Percentiles rank a stretch among this genome's conserved stretches.
Conservation (phyloP, 1,284 basidiomycete genomes). For the Ceratobasidium sp. region DNA sequence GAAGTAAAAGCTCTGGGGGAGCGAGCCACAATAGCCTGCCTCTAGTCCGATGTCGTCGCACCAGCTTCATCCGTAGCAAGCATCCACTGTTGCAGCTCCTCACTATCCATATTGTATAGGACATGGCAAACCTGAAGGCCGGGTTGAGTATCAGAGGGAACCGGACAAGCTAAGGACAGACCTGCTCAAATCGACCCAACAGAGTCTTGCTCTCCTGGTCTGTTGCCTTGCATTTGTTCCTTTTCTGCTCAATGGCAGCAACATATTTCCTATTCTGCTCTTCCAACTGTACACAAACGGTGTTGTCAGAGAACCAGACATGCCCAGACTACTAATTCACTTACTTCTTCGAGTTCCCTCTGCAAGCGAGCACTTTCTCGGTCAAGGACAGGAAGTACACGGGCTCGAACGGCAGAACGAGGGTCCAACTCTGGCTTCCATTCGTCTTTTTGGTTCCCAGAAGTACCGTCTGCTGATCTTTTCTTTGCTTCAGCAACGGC, state of each 20-base stretch:
- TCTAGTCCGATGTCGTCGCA: constrained; percentile 34
- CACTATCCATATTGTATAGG: constrained; percentile 18
- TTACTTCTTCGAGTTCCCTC: constrained; percentile 42
- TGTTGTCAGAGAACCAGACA: not conserved
- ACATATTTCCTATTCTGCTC: constrained; percentile 35
- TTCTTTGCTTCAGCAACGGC: constrained; percentile 45
- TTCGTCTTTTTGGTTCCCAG: constrained; percentile 43
- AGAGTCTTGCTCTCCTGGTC: constrained; percentile 35
- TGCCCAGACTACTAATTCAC: not conserved
- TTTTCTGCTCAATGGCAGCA: constrained; percentile 21
- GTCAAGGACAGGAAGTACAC: constrained; percentile 43
- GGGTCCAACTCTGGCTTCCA: constrained; percentile 46
- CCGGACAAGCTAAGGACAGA: not conserved
- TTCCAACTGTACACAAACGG: constrained; percentile 3
- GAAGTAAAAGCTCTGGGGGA: not conserved
- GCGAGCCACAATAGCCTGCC: not conserved
- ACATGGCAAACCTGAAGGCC: constrained; percentile 20
- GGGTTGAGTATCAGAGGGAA: not conserved
- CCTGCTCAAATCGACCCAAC: constrained; percentile 26
- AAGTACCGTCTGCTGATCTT: constrained; percentile 20
- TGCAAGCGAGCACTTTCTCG: constrained; percentile 43
- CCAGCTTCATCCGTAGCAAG: constrained; percentile 41
- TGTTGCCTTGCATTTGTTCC: constrained; percentile 22
- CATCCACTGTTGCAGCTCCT: constrained; percentile 44
- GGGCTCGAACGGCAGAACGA: constrained; percentile 44